Evolutionary conservation across 768 basidiomycete species (phyloP), one percentile per base, ranked within the genome.

Genomic region (Collybia nuda): DNA sequence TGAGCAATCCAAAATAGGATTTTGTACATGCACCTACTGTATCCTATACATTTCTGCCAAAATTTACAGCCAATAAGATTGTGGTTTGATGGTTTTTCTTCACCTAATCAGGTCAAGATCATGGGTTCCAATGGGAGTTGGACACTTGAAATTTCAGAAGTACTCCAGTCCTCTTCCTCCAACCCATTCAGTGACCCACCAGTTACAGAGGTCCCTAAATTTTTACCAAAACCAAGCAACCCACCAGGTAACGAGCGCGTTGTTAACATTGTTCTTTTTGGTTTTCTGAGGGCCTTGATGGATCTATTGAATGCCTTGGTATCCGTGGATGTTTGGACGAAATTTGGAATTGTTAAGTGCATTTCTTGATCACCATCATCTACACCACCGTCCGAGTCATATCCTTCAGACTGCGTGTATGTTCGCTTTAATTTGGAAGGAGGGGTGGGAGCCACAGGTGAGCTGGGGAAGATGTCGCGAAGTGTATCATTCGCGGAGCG

Each of bases 401-500:
- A 60, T 48, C 56, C 60, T 28, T 62, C 67, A 18, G 56, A 54
- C 38, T 66, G 65, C 45, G 73, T 64, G 47, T 71, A 69, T 44
- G 70, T 56, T 51, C 76, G 64, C 58, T 79, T 79, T 44, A 58
- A 61, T 24, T 54, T 47, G 18, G 64, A 57, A n/a, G 51, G 39
- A 12, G 56, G 44, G 28, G 57, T 41, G 24, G 47, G 26, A 5
- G 43, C 28, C 48, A 6, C 35, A 36, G 53, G 38, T 26, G 40
- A 57, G 24, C 37, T 45, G 6, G 63, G 60, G 47, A 69, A 74
- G 17, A 84, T 72, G 35, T 78, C 75, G 39, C 71, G 77, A 48
- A 83, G 67, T 8, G 72, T 78, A 62, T 85, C 84, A 47, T 77
- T 81, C 48, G 82, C 74, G 21, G 85, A 76, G 40, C 66, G 75